Evolutionary conservation across 1,284 basidiomycete species (phyloP).

Genomic region (Marasmius oreades): DNA sequence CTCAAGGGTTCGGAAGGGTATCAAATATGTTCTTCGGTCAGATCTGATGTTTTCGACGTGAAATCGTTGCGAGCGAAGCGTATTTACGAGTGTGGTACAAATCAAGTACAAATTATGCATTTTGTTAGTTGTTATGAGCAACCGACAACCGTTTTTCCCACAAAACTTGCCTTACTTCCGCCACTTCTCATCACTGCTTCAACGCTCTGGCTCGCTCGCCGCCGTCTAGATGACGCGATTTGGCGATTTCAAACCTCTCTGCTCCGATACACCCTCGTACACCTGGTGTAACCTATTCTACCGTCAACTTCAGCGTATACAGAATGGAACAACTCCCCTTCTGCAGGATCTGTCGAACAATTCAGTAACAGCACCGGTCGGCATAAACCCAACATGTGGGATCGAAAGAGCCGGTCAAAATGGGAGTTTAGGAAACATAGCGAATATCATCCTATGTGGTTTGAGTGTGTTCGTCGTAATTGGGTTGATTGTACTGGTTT

Average conservation of each 20-base stretch:
- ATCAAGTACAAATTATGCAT: neutral
- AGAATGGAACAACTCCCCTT: constrained; percentile 17
- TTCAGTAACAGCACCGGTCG: constrained; percentile 48
- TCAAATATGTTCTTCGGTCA: constrained; percentile 9
- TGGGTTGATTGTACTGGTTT: constrained; percentile 30
- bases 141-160: neutral
- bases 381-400: constrained; percentile 55
- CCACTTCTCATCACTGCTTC: neutral
- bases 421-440: constrained; percentile 55
- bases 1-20: constrained; percentile 52
- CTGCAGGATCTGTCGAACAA: constrained; percentile 38
- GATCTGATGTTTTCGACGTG: constrained; percentile 7
- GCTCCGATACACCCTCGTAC: constrained; percentile 56
- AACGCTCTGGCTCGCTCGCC: neutral
- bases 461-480: constrained; percentile 43
- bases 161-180: neutral
- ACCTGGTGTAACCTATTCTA: constrained; percentile 74
- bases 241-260: constrained; percentile 61
- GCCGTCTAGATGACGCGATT: constrained; percentile 31
- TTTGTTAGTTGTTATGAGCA: neutral
- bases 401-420: constrained; percentile 41
- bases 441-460: constrained; percentile 55
- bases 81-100: too few species aligned
- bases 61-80: too few species aligned
- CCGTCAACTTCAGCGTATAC: constrained; percentile 43